Conservation (phyloP, 768 basidiomycete genomes). For the Amanita brunnescens region DNA sequence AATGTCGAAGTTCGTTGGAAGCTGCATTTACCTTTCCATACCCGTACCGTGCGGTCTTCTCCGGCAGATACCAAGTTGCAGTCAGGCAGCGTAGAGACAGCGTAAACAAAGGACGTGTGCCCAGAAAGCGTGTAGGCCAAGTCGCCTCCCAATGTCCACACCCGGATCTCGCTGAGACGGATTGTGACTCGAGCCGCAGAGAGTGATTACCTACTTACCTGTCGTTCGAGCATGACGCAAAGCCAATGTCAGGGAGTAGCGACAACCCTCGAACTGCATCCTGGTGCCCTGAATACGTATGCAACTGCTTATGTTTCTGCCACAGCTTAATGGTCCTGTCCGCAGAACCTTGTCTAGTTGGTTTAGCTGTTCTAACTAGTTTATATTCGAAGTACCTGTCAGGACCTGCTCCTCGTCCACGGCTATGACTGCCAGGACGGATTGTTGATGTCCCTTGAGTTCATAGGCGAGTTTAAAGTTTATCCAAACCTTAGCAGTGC, state of each 20-base stretch:
- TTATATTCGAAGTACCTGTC: constrained; percentile 46
- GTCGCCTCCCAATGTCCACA: constrained; percentile 85
- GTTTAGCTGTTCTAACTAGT: background rate
- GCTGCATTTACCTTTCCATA: constrained; percentile 71
- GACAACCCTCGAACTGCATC: constrained; percentile 88
- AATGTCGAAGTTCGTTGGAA: background rate
- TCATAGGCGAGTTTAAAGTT: constrained; percentile 64
- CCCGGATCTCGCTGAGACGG: constrained; percentile 68
- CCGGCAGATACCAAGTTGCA: constrained; percentile 86
- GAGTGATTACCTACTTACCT: constrained; percentile 37
- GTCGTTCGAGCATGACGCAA: constrained; percentile 95
- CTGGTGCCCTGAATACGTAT: constrained; percentile 78
- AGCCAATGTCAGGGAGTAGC: constrained; percentile 76
- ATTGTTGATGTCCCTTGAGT: constrained; percentile 79
- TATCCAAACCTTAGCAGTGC: constrained; percentile 93
- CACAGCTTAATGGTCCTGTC: constrained; percentile 92
- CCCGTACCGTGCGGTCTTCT: constrained; percentile 86
- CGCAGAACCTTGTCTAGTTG: constrained; percentile 59
- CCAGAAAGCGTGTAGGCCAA: constrained; percentile 74
- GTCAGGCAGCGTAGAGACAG: constrained; percentile 69
- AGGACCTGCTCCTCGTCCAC: constrained; percentile 69
- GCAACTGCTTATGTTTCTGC: constrained; percentile 64
- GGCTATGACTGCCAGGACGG: constrained; percentile 89
- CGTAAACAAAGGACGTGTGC: constrained; percentile 96
- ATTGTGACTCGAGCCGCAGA: background rate